Evolutionary conservation across 202 grass and related monocot genomes (phyloP), one percentile per base, ranked within the genome.

Genomic region (Schoenoplectus tabernaemontani): DNA sequence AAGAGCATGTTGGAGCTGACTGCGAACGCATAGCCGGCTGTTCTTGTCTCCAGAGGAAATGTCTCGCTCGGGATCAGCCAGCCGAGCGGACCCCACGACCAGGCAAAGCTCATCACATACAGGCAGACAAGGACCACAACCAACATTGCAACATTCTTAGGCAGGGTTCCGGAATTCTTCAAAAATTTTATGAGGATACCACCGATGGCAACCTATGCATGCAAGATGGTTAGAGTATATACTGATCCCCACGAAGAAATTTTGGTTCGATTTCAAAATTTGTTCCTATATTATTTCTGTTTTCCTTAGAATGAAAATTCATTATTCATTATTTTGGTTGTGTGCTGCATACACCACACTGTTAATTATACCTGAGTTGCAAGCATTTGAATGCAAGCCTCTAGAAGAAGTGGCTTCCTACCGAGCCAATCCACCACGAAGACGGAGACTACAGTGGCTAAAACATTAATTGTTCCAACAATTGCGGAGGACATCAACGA

Each of bases 31-130:
- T 74, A 75, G 0, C 81, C 81, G 2, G 81, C 81, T n/a, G 81
- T 59, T 16, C 65, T 71, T 0, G 64, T 83, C 15, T 83, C 81
- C 4, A 83, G 54, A 32, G 64, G 64, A 37, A 83, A 83, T 0
- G 66, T 75, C 68, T 83, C 81, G 15, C 81, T 74, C 0, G 81
- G 78, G 6, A 80, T 80, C 56, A 80, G 78, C 80, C 80, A 82
- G 4, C 63, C 63, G 3, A 82, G 80, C 12, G 80, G 80, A 16
- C 80, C 80, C 80, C 80, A 82, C 19, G 80, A 82, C 80, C 80
- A 82, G 0, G 80, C 80, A 44, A 82, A 82, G 38, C 64, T 62
- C 81, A 16, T 74, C 51, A 83, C 66, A 8, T 74, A 75, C 20
- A 76, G 4, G 56, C 64, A 83, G 15, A 83, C 50, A 5, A 76